Evolutionary conservation across 23 red algal species (phyloP).

Genomic region (Gracilariopsis chorda): DNA sequence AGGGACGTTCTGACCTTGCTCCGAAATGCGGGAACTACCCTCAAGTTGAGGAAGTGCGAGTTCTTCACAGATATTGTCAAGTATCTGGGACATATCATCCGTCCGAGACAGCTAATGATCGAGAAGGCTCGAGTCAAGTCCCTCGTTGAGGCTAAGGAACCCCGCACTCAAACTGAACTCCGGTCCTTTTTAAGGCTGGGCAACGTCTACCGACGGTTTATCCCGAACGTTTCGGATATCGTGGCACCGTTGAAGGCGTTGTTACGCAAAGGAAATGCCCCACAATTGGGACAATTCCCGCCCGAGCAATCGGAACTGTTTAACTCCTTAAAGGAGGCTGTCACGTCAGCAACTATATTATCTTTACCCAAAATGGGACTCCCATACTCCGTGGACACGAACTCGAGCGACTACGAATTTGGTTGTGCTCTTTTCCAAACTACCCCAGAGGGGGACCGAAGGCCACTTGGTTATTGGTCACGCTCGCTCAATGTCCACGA

Average conservation of each 20-base stretch:
- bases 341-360: not conserved
- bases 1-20: too few species aligned
- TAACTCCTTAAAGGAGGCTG: not conserved
- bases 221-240: not conserved
- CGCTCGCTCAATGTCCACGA: too few species aligned
- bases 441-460: too few species aligned
- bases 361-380: not conserved
- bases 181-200: not conserved
- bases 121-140: not conserved
- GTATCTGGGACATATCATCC: too few species aligned
- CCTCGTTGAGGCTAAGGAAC: not conserved
- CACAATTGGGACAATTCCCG: not conserved
- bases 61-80: too few species aligned
- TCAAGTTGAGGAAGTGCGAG: too few species aligned
- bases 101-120: too few species aligned
- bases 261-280: too few species aligned
- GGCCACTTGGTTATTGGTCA: too few species aligned
- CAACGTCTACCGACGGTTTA: not conserved
- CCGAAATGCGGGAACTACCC: too few species aligned
- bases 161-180: not conserved
- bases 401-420: slow-evolving; percentile 10
- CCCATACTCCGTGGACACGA: not conserved
- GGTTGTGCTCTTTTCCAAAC: not conserved
- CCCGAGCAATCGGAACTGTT: not conserved
- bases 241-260: not conserved